Percentiles rank a stretch among this genome's conserved stretches.
Evolutionary conservation across 805 yeast genomes (phyloP).

Genomic region (Ogataea ramenticola): DNA sequence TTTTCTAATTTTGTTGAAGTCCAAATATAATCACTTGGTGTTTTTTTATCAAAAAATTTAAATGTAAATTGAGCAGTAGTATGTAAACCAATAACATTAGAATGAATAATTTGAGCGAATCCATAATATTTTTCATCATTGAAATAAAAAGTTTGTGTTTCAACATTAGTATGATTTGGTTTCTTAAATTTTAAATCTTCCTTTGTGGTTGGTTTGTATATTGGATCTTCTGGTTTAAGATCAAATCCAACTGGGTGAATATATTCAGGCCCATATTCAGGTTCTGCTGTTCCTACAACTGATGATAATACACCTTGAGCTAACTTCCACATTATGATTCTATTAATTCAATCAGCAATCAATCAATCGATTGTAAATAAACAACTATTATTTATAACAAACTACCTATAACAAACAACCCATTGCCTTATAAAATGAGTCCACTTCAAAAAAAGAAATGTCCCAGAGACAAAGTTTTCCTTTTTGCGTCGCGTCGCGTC

Average conservation of each 20-base stretch:
- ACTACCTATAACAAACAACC: too few relatives aligned
- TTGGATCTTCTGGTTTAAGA: conserved; percentile 47
- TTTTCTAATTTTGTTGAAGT: conserved; percentile 85
- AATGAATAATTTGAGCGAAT: conserved; percentile 91
- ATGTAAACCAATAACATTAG: conserved; percentile 81
- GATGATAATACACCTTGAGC: conserved; percentile 52
- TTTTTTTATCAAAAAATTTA: conserved; percentile 54
- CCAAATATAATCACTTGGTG: conserved; percentile 62
- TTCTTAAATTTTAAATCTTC: conserved; percentile 70
- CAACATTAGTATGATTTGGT: conserved; percentile 84
- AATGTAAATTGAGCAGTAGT: conserved; percentile 93
- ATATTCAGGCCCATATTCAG: conserved; percentile 90
- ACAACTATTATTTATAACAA: too few relatives aligned
- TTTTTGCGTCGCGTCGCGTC: too few relatives aligned
- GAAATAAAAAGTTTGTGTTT: conserved; percentile 91
- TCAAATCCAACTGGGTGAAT: conserved; percentile 66
- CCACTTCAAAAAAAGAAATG: too few relatives aligned
- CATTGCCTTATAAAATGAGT: too few relatives aligned
- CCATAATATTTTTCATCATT: conserved; percentile 61
- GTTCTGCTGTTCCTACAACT: conserved; percentile 95
- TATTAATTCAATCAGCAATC: too few relatives aligned
- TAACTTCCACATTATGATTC: conserved; percentile 28
- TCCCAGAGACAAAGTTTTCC: too few relatives aligned
- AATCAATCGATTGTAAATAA: too few relatives aligned
- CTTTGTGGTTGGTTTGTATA: conserved; percentile 50